Conservation (phyloP, 805 yeast genomes). For the Metschnikowia lunata region DNA sequence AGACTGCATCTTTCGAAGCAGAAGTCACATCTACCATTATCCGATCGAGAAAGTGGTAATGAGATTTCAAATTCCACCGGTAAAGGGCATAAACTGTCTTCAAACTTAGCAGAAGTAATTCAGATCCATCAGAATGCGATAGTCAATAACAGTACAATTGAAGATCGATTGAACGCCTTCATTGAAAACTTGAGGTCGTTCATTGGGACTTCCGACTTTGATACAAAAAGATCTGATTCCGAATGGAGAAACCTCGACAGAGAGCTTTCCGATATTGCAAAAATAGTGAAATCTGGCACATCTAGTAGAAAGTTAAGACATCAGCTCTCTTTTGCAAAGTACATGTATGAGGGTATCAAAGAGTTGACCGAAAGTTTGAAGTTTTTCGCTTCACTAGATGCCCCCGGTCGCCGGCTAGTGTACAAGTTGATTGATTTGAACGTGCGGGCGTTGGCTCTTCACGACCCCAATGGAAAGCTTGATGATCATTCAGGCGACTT, state of each 20-base stretch:
- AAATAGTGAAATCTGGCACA: neutral
- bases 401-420: constrained; percentile 2
- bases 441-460: neutral
- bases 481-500: neutral
- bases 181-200: neutral
- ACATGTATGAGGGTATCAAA: neutral
- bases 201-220: neutral
- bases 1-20: too few relatives aligned
- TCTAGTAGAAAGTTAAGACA: neutral
- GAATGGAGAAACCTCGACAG: neutral
- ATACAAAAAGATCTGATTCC: neutral
- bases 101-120: too few relatives aligned
- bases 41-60: too few relatives aligned
- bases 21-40: too few relatives aligned
- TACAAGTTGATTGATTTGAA: constrained; percentile 3
- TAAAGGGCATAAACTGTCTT: too few relatives aligned
- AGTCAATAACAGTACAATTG: too few relatives aligned
- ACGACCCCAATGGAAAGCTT: neutral
- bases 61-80: too few relatives aligned
- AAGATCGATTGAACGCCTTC: too few relatives aligned
- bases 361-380: neutral
- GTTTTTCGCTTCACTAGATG: neutral
- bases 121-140: too few relatives aligned
- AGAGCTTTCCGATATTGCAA: neutral
- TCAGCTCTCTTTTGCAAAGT: neutral